Evolutionary conservation across 352 stramenopile species (phyloP).

Genomic region (Aphanomyces stellatus): DNA sequence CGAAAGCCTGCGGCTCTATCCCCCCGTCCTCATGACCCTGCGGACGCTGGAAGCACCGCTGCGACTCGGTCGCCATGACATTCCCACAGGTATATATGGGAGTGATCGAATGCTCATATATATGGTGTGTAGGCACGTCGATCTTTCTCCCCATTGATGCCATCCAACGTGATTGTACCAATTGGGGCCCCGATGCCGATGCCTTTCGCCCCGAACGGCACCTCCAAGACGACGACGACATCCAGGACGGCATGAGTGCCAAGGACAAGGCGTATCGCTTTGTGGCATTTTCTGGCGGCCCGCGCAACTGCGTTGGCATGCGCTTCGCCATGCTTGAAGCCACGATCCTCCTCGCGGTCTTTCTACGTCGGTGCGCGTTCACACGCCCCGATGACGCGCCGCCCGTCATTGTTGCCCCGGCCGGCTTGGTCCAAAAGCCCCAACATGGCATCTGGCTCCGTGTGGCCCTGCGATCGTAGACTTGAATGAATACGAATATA

Average conservation of each 20-base stretch:
- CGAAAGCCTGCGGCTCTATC: slow-evolving; percentile 63
- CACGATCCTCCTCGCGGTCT: slow-evolving; percentile 24
- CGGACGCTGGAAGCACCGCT: slow-evolving; percentile 40
- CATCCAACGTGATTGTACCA: slow-evolving; percentile 43
- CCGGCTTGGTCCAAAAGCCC: neutral
- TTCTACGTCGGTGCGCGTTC: neutral
- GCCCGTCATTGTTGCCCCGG: neutral
- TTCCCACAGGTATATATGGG: slow-evolving; percentile 1
- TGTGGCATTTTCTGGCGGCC: slow-evolving; percentile 55
- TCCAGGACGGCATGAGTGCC: neutral
- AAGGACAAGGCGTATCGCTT: slow-evolving; percentile 52
- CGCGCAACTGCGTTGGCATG: slow-evolving; percentile 57
- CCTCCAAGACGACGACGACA: slow-evolving; percentile 22
- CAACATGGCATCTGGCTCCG: slow-evolving; percentile 3
- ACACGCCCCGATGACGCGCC: neutral
- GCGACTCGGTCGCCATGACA: neutral
- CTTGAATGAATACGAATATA: no score
- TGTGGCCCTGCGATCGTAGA: no score
- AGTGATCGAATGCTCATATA: no score
- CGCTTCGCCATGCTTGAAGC: slow-evolving; percentile 58
- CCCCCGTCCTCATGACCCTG: slow-evolving; percentile 60
- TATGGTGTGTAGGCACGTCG: slow-evolving; percentile 30
- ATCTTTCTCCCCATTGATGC: slow-evolving; percentile 66
- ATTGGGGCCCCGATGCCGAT: slow-evolving; percentile 47
- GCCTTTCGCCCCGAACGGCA: slow-evolving; percentile 59